These are phyloP conservation scores for Lathyrus tuberosus DNA, from an alignment of 306 rosid genomes.

Conservation along the genomic window DNA sequence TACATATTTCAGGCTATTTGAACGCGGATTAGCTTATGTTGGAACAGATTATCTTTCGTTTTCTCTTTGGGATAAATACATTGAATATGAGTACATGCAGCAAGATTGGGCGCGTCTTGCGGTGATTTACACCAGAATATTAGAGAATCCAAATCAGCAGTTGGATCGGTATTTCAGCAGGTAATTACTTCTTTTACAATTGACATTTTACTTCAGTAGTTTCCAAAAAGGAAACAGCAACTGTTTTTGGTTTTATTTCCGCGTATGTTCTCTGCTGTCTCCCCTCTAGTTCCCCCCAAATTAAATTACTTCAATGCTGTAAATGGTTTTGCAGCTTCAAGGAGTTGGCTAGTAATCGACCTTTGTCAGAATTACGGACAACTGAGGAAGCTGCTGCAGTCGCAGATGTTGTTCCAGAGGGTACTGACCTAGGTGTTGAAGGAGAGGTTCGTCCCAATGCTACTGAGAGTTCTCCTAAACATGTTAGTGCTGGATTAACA, in stretches of 20 bases:
- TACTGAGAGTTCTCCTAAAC: slow-evolving; percentile 64
- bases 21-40: slow-evolving; percentile 92
- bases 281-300: not conserved
- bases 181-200: slow-evolving; percentile 45
- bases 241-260: slow-evolving; percentile 4
- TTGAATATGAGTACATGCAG: slow-evolving; percentile 96
- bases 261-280: not conserved
- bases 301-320: slow-evolving; percentile 33
- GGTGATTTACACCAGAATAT: slow-evolving; percentile 80
- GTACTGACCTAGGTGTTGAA: slow-evolving; percentile 53
- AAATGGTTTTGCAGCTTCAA: slow-evolving; percentile 72
- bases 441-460: slow-evolving; percentile 71
- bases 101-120: slow-evolving; percentile 97
- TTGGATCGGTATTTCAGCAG: slow-evolving; percentile 92
- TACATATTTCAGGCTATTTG: slow-evolving; percentile 84
- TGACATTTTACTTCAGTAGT: not conserved
- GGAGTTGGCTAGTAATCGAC: slow-evolving; percentile 87
- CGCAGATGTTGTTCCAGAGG: slow-evolving; percentile 54
- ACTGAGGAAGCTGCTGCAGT: slow-evolving; percentile 74
- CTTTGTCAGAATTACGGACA: slow-evolving; percentile 74
- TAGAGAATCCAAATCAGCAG: slow-evolving; percentile 95
- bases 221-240: not conserved
- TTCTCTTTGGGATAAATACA: slow-evolving; percentile 96
- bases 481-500: slow-evolving; percentile 84
- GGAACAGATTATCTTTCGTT: slow-evolving; percentile 96